Evolutionary conservation across 2,329 filamentous ascomycete genomes (phyloP).

Genomic region (Monascus ruber): DNA sequence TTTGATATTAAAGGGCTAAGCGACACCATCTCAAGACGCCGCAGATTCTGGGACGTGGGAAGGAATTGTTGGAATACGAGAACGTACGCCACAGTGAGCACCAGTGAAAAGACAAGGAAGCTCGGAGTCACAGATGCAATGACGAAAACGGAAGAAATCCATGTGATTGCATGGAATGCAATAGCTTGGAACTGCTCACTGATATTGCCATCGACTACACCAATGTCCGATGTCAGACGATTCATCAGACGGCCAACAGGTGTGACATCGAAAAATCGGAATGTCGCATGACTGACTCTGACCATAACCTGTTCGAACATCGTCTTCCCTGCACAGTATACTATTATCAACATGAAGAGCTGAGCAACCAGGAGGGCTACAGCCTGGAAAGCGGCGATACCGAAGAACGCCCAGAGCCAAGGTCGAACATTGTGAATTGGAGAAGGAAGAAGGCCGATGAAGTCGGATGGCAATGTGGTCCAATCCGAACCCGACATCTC

Average conservation of each 20-base stretch:
- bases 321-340: conserved; percentile 63
- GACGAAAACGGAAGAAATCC: conserved; percentile 60
- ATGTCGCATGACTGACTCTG: conserved; percentile 66
- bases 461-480: conserved; percentile 2
- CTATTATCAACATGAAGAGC: conserved; percentile 60
- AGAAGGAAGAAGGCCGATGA: conserved; percentile 46
- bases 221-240: conserved; percentile 78
- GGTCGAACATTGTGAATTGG: conserved; percentile 57
- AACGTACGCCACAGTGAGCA: conserved; percentile 58
- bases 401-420: conserved; percentile 62
- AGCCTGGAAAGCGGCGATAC: conserved; percentile 52
- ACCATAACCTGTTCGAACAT: conserved; percentile 65
- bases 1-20: conserved; percentile 83
- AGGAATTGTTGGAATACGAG: conserved; percentile 66
- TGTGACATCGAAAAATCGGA: conserved; percentile 84
- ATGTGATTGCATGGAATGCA: conserved; percentile 58
- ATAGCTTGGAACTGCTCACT: conserved; percentile 61
- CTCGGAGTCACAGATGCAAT: conserved; percentile 68
- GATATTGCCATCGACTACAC: conserved; percentile 79
- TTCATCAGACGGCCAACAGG: conserved; percentile 88
- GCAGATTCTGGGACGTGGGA: conserved; percentile 70
- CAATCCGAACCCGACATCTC: background rate
- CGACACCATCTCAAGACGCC: conserved; percentile 80
- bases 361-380: conserved; percentile 51
- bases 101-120: conserved; percentile 61